Evolutionary conservation across 352 stramenopile genomes (phyloP).

Genomic region (Phytophthora sp.): DNA sequence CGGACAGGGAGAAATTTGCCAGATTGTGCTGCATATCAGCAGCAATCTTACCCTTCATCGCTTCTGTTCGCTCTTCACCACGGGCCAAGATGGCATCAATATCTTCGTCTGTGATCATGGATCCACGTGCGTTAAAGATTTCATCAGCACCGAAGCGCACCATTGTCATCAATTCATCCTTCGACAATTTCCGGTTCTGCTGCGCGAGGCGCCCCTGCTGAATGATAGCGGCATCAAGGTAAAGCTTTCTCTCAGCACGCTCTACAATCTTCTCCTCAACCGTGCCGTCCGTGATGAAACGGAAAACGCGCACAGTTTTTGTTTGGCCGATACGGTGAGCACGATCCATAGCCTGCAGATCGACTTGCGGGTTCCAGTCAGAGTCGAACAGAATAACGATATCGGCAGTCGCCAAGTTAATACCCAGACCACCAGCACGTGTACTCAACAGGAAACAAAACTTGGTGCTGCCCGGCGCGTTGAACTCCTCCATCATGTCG

Average conservation of each 20-base stretch:
- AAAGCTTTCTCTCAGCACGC: slow-evolving; percentile 98
- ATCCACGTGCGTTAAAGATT: slow-evolving; percentile 89
- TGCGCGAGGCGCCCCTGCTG: slow-evolving; percentile 97
- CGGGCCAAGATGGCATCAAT: slow-evolving; percentile 93
- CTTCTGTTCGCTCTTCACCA: slow-evolving; percentile 90
- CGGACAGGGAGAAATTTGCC: slow-evolving; percentile 94
- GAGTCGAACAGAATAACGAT: slow-evolving; percentile 98
- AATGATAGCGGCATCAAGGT: slow-evolving; percentile 99
- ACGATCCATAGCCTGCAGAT: slow-evolving; percentile 98
- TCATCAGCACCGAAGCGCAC: slow-evolving; percentile 91
- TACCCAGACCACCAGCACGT: slow-evolving; percentile 95
- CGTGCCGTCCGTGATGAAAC: slow-evolving; percentile 97
- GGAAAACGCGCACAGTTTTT: slow-evolving; percentile 98
- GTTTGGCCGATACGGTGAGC: slow-evolving; percentile 98
- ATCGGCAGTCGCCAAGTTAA: slow-evolving; percentile 99
- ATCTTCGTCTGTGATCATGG: slow-evolving; percentile 93
- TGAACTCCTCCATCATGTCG: slow-evolving; percentile 98
- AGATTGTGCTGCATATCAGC: slow-evolving; percentile 96
- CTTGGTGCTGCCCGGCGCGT: slow-evolving; percentile 94
- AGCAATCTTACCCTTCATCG: slow-evolving; percentile 89
- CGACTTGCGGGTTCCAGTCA: slow-evolving; percentile 99
- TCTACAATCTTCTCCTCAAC: slow-evolving; percentile 99
- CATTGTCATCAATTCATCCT: slow-evolving; percentile 99
- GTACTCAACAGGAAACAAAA: slow-evolving; percentile 99
- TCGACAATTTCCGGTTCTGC: slow-evolving; percentile 92